These are phyloP conservation scores for Naematelia encephala DNA, from an alignment of 768 basidiomycete species.

Conservation along the genomic window DNA sequence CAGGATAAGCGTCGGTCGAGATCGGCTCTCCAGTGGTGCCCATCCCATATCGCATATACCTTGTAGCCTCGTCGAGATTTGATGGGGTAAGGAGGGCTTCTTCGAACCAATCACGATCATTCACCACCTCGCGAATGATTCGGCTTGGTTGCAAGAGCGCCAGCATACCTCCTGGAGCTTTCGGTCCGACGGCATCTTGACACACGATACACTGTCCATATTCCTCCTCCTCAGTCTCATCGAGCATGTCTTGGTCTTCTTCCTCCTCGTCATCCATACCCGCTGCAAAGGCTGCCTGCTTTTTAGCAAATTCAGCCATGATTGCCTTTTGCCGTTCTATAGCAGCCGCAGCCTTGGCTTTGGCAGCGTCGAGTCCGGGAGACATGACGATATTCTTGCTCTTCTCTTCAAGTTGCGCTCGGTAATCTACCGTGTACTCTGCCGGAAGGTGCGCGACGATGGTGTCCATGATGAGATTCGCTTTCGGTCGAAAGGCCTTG, in stretches of 20 bases:
- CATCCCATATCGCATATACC: constrained; percentile 29
- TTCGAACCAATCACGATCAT: constrained; percentile 59
- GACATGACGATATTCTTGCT: not conserved
- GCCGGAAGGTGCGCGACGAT: constrained; percentile 61
- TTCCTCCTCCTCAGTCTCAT: constrained; percentile 57
- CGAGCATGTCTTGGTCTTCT: constrained; percentile 59
- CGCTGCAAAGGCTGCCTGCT: constrained; percentile 64
- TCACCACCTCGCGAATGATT: constrained; percentile 70
- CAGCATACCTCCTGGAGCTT: constrained; percentile 75
- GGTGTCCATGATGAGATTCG: constrained; percentile 69
- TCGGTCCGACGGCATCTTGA: constrained; percentile 79
- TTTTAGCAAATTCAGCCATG: constrained; percentile 91
- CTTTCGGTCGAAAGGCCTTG: constrained; percentile 66
- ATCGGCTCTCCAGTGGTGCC: constrained; percentile 28
- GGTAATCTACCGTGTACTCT: constrained; percentile 54
- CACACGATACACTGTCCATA: constrained; percentile 97
- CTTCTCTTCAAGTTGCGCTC: constrained; percentile 16
- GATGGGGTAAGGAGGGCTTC: constrained; percentile 65
- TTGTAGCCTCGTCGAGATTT: constrained; percentile 61
- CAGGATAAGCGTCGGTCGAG: constrained; percentile 46
- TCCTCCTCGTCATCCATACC: constrained; percentile 69
- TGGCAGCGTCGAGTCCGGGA: not conserved
- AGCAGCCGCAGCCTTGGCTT: constrained; percentile 9
- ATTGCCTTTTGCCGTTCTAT: constrained; percentile 60
- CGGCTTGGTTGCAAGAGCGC: constrained; percentile 85